A percentile compares a stretch with the other conserved stretches of the same genome.
These are phyloP conservation scores for Malania oleifera DNA, from an alignment of 164 flowering plant genomes.

Conservation along the genomic window DNA sequence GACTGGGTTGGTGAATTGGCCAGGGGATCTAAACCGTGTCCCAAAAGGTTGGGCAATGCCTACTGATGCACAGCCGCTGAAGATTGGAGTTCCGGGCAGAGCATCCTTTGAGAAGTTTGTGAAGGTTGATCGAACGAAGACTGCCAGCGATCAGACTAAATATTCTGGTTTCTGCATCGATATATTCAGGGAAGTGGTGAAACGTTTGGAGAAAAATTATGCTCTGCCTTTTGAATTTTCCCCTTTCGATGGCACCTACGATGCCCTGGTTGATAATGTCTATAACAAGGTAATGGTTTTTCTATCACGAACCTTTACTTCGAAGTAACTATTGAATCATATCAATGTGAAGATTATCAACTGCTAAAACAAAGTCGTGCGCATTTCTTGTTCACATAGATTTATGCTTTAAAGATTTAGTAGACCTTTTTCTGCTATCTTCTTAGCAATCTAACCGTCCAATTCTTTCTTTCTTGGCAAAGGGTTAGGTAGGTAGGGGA, in stretches of 20 bases:
- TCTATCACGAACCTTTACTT: no score
- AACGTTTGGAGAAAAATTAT: conserved; percentile 25
- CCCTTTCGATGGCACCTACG: conserved; percentile 22
- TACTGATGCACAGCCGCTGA: conserved; percentile 23
- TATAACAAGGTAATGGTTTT: conserved; percentile 30
- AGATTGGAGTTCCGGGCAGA: conserved; percentile 43
- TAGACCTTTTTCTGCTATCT: no score
- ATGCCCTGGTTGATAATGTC: conserved; percentile 29
- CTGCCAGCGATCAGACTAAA: not conserved
- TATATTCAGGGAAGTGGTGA: conserved; percentile 29
- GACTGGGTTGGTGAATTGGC: conserved; percentile 29
- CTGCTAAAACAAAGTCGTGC: no score
- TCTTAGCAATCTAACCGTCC: no score
- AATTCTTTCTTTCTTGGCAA: not conserved
- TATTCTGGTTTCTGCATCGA: conserved; percentile 50
- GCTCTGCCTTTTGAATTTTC: conserved; percentile 23
- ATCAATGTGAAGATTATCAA: no score
- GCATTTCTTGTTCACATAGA: no score
- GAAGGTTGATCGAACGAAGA: conserved; percentile 12
- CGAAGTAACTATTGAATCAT: no score
- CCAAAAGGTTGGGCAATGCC: conserved; percentile 60
- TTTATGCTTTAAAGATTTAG: no score
- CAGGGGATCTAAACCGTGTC: conserved; percentile 16
- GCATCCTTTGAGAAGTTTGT: conserved; percentile 40
- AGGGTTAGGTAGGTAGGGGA: not conserved